Base-by-base conservation (phyloP, 2,329 filamentous ascomycete genomes). In the Thyridium curvatum region DNA sequence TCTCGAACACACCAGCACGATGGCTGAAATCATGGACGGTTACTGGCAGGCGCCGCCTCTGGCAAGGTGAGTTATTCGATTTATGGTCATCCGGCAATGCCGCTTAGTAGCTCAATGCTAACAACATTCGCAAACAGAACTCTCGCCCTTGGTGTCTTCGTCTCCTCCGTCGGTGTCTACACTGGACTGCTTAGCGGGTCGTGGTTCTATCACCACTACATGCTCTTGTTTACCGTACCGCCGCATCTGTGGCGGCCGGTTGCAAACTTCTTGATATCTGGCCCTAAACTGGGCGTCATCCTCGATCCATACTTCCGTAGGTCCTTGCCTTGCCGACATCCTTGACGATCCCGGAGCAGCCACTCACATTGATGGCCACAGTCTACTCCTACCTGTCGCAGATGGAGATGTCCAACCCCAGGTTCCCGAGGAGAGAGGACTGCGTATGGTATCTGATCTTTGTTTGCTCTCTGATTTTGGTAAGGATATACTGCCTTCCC, bases 371-470 rank as follows among this genome's bases (percentile, higher is more conserved):
- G 21, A 26, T 26, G 21, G 21, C 15, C 33, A 41, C 53, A 76
- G 70, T 93, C 48, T 95, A 83, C 66, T 82, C 76, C 46, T 94
- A 93, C 64, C 68, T 84, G 51, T 84, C 77, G 55, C 75, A 80
- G 48, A 68, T 94, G 36, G 90, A 95, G 68, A 73, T 64, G 32
- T 72, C 74, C 47, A 85, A 84, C 45, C 65, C 82, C 38, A 79
- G 86, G 43, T 91, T 95, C 59, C 65, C 71, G 32, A 72, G 76
- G 49, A 84, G 84, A 41, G 89, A 87, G 55, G 85, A 93, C 58
- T 77, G 93, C 51, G 71, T 93, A 46, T 82, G 82, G 65, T 95
- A 94, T 58, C 65, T 94, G 51, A 63, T 82, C 42, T 93, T 93
- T 57, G 74, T 90, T 51, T 71, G 75, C 50, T 64, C 65, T 37